Percentiles rank a stretch among this genome's conserved stretches.
phyloP scores from a whole-genome alignment of 2,329 filamentous ascomycete species.

The Aaosphaeria pasadenensis region DNA sequence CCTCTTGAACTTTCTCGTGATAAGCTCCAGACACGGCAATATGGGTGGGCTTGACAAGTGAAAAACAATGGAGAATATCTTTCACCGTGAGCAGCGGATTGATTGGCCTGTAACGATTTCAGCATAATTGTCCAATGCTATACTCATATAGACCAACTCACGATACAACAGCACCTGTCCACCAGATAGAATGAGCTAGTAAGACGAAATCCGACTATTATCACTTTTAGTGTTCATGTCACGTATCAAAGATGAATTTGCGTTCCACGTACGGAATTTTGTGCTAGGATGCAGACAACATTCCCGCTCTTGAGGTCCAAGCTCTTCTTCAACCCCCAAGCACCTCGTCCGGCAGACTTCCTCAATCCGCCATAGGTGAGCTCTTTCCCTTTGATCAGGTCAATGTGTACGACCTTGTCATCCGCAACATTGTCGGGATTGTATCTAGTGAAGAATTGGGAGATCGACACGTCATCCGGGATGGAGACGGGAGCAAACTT shows the following conservation, averaged over 20 bases:
- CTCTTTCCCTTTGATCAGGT: slow-evolving; percentile 8
- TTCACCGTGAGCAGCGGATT: slow-evolving; percentile 9
- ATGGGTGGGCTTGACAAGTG: slow-evolving; percentile 8
- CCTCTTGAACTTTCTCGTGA: slow-evolving; percentile 7
- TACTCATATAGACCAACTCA: neutral
- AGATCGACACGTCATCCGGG: slow-evolving; percentile 8
- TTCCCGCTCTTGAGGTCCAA: slow-evolving; percentile 3
- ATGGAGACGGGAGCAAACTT: slow-evolving; percentile 7
- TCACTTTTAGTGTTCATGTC: neutral
- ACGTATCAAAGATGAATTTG: neutral
- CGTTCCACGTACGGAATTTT: slow-evolving; percentile 6
- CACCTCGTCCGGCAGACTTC: slow-evolving; percentile 4
- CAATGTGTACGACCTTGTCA: slow-evolving; percentile 10
- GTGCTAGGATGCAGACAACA: slow-evolving; percentile 9
- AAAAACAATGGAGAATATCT: slow-evolving; percentile 10
- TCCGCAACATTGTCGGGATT: slow-evolving; percentile 9
- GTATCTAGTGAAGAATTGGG: slow-evolving; percentile 9
- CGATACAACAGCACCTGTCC: slow-evolving; percentile 9
- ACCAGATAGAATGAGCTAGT: slow-evolving; percentile 10
- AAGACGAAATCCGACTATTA: slow-evolving; percentile 7
- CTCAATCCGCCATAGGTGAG: slow-evolving; percentile 10
- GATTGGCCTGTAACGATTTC: slow-evolving; percentile 6
- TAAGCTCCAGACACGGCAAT: slow-evolving; percentile 9
- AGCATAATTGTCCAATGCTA: neutral
- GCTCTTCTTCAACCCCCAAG: slow-evolving; percentile 7